Evolutionary conservation across 2,329 filamentous ascomycete species (phyloP).

Genomic region (Nemania abortiva): DNA sequence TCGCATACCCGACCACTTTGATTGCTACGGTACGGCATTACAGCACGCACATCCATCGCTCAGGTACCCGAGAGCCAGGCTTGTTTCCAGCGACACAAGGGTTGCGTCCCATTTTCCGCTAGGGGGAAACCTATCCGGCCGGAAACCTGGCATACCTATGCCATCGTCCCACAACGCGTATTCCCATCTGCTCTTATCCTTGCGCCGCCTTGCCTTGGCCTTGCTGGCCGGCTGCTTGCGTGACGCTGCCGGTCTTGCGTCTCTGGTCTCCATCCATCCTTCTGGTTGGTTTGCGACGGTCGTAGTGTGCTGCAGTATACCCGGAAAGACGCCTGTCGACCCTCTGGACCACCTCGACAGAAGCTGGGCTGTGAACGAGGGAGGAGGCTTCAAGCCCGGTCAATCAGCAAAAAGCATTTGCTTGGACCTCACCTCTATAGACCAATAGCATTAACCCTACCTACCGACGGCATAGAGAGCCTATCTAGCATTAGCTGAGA

Average conservation of each 20-base stretch:
- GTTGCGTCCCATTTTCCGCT: conserved; percentile 36
- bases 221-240: conserved; percentile 37
- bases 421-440: conserved; percentile 14
- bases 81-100: conserved; percentile 27
- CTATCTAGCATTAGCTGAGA: not conserved
- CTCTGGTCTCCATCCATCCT: conserved; percentile 14
- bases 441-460: not conserved
- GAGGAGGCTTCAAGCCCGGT: not conserved
- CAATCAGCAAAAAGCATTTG: not conserved
- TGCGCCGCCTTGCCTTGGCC: conserved; percentile 29
- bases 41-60: conserved; percentile 12
- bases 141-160: conserved; percentile 33
- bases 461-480: not conserved
- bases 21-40: conserved; percentile 17
- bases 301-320: conserved; percentile 2
- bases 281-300: conserved; percentile 13
- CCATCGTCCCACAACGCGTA: conserved; percentile 38
- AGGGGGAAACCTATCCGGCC: conserved; percentile 12
- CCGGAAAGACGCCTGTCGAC: conserved; percentile 11
- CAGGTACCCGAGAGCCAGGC: conserved; percentile 31
- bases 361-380: not conserved
- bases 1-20: conserved; percentile 19
- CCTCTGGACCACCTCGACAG: not conserved
- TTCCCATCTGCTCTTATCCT: conserved; percentile 31
- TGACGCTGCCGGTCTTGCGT: conserved; percentile 45